Base-by-base conservation (phyloP, 371 early-diverging fungal species). In the Rhizopus arrhizus region DNA sequence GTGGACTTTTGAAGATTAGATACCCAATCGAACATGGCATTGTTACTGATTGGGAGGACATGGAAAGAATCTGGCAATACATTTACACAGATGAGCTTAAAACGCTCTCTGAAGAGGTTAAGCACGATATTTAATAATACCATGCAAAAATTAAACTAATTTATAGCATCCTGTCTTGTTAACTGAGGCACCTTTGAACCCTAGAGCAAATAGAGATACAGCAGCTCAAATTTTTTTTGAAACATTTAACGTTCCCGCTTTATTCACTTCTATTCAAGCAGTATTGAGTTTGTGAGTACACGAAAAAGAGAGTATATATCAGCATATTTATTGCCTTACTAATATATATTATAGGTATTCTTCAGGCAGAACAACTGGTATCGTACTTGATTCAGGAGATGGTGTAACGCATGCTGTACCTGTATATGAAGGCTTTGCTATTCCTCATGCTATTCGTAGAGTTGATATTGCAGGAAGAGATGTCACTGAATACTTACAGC, bases 11-110 rank as follows among this genome's bases (percentile, higher is more conserved):
- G 54, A 88, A 88, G 60, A 86, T 98, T 65, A 89, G 85, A 65
- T 97, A 98, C 70, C 98, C 98, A 42, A 88, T 97, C 68, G 92
- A 95, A 77, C 96, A 97, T 70, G 98, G 98, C 57, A 87, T 97
- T 66, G 93, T 97, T 35, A 93, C 89, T 34, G 89, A 96, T 77
- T 98, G 98, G 93, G 93, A 91, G 64, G 98, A 96, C 68, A 97
- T 97, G 97, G 96, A 97, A 76, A 83, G 86, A 65, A 95, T 98
- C 61, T 98, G 98, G 98, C 89, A 93, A 67, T 89, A 95, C 68
- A 86, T 96, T 41, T 97, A 96, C 73, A 84, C 86, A 46, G 92
- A 98, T 62, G 96, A 98, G 75, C 86, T 98, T 48, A 93, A 94
- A 69, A 92, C 89, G 15, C 74, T 91, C n/a, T 85, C 93, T 7